These are phyloP conservation scores for Chlamydomonas incerta DNA, from an alignment of 139 green algal species.

Conservation along the genomic window DNA sequence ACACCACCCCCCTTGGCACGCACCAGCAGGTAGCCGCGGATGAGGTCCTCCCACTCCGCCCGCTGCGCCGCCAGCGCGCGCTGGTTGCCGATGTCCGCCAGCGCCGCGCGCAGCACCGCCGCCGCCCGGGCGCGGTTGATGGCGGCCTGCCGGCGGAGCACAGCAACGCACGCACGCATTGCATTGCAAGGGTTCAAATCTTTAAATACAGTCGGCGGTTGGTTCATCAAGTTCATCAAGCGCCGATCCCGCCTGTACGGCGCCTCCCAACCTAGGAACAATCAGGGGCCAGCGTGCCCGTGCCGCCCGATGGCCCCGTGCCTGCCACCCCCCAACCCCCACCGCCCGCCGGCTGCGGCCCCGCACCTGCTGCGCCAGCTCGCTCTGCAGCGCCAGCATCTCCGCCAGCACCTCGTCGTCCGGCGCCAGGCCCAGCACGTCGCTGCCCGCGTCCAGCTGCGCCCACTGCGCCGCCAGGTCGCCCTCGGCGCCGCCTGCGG, in stretches of 20 bases:
- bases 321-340: not conserved
- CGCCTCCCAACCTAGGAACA: too few relatives aligned
- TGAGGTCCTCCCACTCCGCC: conserved; percentile 61
- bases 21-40: conserved; percentile 67
- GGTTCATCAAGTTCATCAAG: too few relatives aligned
- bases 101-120: conserved; percentile 52
- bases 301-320: too few relatives aligned
- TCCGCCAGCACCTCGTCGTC: conserved; percentile 89
- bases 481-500: conserved; percentile 55
- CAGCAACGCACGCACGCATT: too few relatives aligned
- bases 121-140: conserved; percentile 70
- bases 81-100: conserved; percentile 71
- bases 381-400: conserved; percentile 78
- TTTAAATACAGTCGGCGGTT: too few relatives aligned
- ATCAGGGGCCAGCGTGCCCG: too few relatives aligned
- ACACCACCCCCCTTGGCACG: too few relatives aligned
- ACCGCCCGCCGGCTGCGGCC: not conserved
- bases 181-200: too few relatives aligned
- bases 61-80: conserved; percentile 34
- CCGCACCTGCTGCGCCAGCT: conserved; percentile 52
- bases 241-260: too few relatives aligned
- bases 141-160: too few relatives aligned
- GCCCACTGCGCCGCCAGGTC: conserved; percentile 70
- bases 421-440: conserved; percentile 77
- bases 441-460: conserved; percentile 45